phyloP scores from a whole-genome alignment of 805 yeast genomes.

The Yamadazyma olivae region DNA sequence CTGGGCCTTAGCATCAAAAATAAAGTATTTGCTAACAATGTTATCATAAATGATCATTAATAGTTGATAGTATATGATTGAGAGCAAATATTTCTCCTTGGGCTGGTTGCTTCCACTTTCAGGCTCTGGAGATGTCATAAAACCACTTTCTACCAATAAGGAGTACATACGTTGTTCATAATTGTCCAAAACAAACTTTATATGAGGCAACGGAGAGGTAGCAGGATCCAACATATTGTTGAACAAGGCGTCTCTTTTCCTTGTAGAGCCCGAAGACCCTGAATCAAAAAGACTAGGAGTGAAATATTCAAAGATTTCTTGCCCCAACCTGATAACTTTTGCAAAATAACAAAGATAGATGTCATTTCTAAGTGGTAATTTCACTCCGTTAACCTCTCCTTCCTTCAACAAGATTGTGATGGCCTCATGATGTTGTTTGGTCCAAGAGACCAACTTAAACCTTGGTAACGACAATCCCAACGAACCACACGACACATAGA shows the following conservation, averaged over 20 bases:
- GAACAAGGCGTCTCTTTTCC: conserved; percentile 10
- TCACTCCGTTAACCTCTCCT: conserved; percentile 15
- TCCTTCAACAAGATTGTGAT: conserved; percentile 11
- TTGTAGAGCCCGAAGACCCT: conserved; percentile 5
- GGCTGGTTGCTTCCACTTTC: conserved; percentile 16
- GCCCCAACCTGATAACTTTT: conserved; percentile 45
- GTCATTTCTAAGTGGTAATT: conserved; percentile 28
- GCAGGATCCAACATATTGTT: conserved; percentile 13
- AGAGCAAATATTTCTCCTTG: conserved; percentile 37
- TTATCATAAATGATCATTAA: conserved; percentile 52
- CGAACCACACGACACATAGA: conserved; percentile 50
- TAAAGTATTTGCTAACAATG: conserved; percentile 39
- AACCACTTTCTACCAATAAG: conserved; percentile 38
- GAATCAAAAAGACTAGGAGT: conserved; percentile 21
- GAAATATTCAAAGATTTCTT: conserved; percentile 44
- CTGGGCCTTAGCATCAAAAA: conserved; percentile 9
- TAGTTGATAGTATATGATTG: conserved; percentile 48
- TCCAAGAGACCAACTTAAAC: conserved; percentile 50
- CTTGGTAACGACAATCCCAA: conserved; percentile 49
- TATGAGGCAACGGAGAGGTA: conserved; percentile 13
- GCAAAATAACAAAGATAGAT: conserved; percentile 44
- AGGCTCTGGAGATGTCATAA: conserved; percentile 23
- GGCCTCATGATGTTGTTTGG: conserved; percentile 40
- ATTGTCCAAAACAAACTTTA: conserved; percentile 26
- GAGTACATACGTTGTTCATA: conserved; percentile 41